Conservation (phyloP, 768 basidiomycete genomes). For the Hericium coralloides region DNA sequence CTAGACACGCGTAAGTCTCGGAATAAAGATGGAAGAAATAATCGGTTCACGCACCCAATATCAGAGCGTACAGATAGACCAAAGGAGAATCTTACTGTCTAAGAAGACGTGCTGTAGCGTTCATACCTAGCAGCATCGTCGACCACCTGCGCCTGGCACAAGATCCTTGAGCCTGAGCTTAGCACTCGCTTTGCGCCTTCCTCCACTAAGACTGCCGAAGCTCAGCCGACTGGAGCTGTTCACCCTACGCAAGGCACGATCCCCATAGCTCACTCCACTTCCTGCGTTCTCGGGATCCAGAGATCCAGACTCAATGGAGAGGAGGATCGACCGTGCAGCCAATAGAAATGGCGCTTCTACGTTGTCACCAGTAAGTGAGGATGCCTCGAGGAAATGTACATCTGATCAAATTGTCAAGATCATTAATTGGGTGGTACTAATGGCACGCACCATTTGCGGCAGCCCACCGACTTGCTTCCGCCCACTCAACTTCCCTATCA, state of each 20-base stretch:
- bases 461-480: conserved; percentile 93
- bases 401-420: conserved; percentile 35
- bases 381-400: conserved; percentile 89
- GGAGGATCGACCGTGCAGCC: conserved; percentile 78
- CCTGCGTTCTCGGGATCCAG: conserved; percentile 93
- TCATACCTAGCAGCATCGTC: conserved; percentile 51
- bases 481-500: conserved; percentile 90
- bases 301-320: conserved; percentile 83
- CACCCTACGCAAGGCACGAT: conserved; percentile 83
- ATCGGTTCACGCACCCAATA: too few relatives aligned
- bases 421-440: not conserved
- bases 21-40: too few relatives aligned
- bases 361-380: conserved; percentile 87
- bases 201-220: conserved; percentile 73
- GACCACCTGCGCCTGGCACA: conserved; percentile 41
- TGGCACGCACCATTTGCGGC: conserved; percentile 73
- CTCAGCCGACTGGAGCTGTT: conserved; percentile 86
- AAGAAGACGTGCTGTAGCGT: not conserved
- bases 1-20: too few relatives aligned
- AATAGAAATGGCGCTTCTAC: conserved; percentile 89
- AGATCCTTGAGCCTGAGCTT: conserved; percentile 53
- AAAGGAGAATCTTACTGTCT: not conserved
- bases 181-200: conserved; percentile 47
- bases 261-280: conserved; percentile 94
- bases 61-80: not conserved